Evolutionary conservation across 2,329 filamentous ascomycete species (phyloP).

Genomic region (Botrytis elliptica): DNA sequence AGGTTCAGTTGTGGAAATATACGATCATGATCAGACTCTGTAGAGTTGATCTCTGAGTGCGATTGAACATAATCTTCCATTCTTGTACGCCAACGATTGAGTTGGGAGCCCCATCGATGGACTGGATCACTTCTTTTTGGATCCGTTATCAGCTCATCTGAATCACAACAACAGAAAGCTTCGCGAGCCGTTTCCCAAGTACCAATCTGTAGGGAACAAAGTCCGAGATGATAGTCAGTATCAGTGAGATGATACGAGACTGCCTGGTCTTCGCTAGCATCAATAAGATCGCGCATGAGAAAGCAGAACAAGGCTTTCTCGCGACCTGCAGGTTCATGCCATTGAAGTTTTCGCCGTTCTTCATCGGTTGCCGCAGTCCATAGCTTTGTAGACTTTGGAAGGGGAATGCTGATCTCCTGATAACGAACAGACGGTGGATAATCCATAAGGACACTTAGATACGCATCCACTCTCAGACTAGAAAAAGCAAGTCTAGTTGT

Average conservation of each 20-base stretch:
- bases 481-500: constrained; percentile 1
- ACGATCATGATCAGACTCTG: background rate
- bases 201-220: constrained; percentile 16
- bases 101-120: background rate
- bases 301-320: constrained; percentile 19
- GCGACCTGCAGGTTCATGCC: constrained; percentile 12
- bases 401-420: constrained; percentile 16
- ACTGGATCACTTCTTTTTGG: background rate
- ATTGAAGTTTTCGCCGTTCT: constrained; percentile 15
- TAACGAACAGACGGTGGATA: constrained; percentile 13
- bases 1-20: constrained; percentile 7
- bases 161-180: constrained; percentile 11
- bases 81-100: constrained; percentile 3
- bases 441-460: constrained; percentile 13
- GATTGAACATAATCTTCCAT: background rate
- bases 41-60: background rate
- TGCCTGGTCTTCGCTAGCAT: background rate
- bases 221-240: constrained; percentile 11
- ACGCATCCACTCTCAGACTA: constrained; percentile 7
- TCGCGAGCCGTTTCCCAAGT: constrained; percentile 17
- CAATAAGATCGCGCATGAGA: constrained; percentile 11
- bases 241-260: background rate
- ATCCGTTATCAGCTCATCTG: constrained; percentile 16
- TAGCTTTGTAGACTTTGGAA: constrained; percentile 10
- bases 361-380: constrained; percentile 7